Evolutionary conservation across 129 eudicot species (phyloP).

Genomic region (Flaveria linearis): DNA sequence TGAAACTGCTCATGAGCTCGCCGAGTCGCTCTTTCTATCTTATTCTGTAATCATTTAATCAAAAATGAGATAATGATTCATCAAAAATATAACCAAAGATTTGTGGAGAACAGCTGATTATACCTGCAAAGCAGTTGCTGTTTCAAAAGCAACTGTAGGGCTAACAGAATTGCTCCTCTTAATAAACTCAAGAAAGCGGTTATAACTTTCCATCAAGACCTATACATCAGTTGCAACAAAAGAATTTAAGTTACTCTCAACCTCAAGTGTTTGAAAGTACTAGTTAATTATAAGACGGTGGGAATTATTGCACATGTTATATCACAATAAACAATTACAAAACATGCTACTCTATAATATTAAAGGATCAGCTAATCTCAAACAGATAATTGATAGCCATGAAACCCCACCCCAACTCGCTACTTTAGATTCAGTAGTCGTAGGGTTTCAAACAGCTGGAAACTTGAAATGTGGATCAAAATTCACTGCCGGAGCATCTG

Average conservation of each 20-base stretch:
- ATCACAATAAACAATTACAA: neutral
- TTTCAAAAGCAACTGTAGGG: slow-evolving; percentile 96
- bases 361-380: neutral
- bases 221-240: slow-evolving; percentile 28
- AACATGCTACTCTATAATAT: neutral
- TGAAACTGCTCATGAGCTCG: slow-evolving; percentile 99
- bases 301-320: neutral
- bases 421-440: too few species aligned
- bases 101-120: slow-evolving; percentile 8
- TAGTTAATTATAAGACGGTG: neutral
- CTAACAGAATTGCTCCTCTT: slow-evolving; percentile 93
- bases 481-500: too few species aligned
- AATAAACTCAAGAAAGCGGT: slow-evolving; percentile 71
- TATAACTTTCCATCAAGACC: slow-evolving; percentile 79
- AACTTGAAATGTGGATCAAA: too few species aligned
- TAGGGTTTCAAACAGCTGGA: too few species aligned
- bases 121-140: slow-evolving; percentile 98
- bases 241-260: slow-evolving; percentile 9
- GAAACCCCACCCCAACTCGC: too few species aligned
- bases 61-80: slow-evolving; percentile 31
- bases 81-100: slow-evolving; percentile 11
- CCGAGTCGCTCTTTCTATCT: slow-evolving; percentile 89
- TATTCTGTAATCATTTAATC: slow-evolving; percentile 56
- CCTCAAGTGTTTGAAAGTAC: neutral
- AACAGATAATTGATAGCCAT: slow-evolving; percentile 1